phyloP scores from a whole-genome alignment of 1,284 basidiomycete species.

The Thelephora terrestris region DNA sequence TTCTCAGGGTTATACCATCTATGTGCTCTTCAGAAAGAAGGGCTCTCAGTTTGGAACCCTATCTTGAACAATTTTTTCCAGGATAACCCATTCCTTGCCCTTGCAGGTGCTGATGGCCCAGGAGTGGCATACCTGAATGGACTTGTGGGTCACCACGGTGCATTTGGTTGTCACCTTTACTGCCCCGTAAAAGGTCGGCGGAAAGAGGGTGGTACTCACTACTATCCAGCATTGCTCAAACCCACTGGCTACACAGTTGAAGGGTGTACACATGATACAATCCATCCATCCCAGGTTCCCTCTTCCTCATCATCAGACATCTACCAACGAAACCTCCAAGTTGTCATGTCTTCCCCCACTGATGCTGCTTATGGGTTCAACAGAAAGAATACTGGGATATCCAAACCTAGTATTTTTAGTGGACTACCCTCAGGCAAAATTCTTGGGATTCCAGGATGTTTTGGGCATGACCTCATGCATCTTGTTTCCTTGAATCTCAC shows the following conservation, averaged over 20 bases:
- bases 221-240: constrained; percentile 22
- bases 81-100: constrained; percentile 11
- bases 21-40: constrained; percentile 12
- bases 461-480: constrained; percentile 18
- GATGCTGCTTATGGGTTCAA: constrained; percentile 17
- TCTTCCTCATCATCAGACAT: neutral
- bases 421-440: constrained; percentile 13
- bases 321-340: constrained; percentile 9
- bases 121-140: constrained; percentile 22
- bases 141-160: constrained; percentile 24
- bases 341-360: constrained; percentile 11
- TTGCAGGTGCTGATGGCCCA: constrained; percentile 14
- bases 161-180: constrained; percentile 21
- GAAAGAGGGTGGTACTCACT: constrained; percentile 19
- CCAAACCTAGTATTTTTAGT: constrained; percentile 25
- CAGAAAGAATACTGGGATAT: constrained; percentile 24
- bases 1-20: constrained; percentile 15
- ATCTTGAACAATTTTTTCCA: neutral
- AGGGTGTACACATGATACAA: constrained; percentile 23
- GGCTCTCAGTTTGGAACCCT: constrained; percentile 14
- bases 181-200: constrained; percentile 24
- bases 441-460: constrained; percentile 10
- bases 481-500: constrained; percentile 13
- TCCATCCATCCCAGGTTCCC: constrained; percentile 13
- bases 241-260: constrained; percentile 17